Conservation (phyloP, 148 eudicot species). For the Hydrangea macrophylla region DNA sequence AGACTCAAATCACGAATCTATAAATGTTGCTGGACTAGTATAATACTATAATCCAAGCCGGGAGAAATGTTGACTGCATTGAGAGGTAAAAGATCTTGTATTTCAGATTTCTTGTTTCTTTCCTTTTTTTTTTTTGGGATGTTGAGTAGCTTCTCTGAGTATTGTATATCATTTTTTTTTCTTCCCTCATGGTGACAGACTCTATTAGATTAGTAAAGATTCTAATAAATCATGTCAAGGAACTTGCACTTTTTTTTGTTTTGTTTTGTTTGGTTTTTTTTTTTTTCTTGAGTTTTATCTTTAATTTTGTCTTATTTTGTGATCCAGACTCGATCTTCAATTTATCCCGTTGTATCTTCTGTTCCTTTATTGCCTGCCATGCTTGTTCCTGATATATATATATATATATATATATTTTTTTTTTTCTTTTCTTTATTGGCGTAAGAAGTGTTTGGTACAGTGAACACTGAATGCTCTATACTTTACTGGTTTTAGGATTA, state of each 20-base stretch:
- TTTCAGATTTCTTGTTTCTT: constrained; percentile 3
- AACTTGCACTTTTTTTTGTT: not conserved
- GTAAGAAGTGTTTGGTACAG: too few species aligned
- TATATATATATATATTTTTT: not conserved
- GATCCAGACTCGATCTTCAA: not conserved
- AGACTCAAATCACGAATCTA: constrained; percentile 2
- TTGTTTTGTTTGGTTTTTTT: too few species aligned
- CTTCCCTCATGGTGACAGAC: constrained; percentile 3
- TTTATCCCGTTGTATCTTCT: not conserved
- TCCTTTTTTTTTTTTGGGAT: constrained; percentile 19
- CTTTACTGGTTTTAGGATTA: not conserved
- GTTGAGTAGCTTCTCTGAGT: constrained; percentile 20
- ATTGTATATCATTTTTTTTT: constrained; percentile 10
- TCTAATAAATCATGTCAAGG: constrained; percentile 14
- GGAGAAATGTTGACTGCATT: constrained; percentile 14
- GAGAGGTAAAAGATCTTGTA: constrained; percentile 30
- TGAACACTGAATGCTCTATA: not conserved
- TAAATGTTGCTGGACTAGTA: constrained; percentile 13
- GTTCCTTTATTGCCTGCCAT: not conserved
- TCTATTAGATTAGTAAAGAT: constrained; percentile 5
- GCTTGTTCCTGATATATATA: not conserved
- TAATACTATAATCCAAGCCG: not conserved
- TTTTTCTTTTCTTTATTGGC: not conserved
- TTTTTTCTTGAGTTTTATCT: not conserved
- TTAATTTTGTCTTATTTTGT: not conserved